Evolutionary conservation across 139 green algal genomes (phyloP).

Genomic region (Pseudopediastrum boryanum): DNA sequence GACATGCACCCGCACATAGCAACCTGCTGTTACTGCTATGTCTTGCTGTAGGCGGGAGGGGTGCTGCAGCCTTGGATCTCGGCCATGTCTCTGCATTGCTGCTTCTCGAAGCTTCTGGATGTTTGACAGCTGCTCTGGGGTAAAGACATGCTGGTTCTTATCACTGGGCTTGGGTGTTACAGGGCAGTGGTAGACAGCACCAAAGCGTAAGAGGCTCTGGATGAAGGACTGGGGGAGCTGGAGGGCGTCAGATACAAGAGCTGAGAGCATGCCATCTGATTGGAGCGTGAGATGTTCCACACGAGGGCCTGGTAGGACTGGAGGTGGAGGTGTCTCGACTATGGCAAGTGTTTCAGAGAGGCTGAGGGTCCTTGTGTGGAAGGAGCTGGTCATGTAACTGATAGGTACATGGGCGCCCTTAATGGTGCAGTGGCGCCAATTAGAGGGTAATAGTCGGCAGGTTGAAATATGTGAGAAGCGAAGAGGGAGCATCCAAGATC

Average conservation of each 20-base stretch:
- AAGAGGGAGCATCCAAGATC: too few species aligned
- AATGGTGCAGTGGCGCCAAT: too few species aligned
- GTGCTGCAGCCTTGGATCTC: constrained; percentile 31
- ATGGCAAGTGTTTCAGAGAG: too few species aligned
- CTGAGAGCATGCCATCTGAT: too few species aligned
- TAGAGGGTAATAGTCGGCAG: too few species aligned
- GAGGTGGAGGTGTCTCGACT: too few species aligned
- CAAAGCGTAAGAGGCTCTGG: constrained; percentile 65
- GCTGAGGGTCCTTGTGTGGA: too few species aligned
- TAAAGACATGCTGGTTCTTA: not conserved
- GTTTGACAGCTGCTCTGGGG: constrained; percentile 6
- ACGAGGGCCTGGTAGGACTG: too few species aligned
- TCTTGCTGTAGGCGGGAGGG: constrained; percentile 32
- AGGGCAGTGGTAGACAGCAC: constrained; percentile 68
- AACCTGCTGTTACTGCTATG: constrained; percentile 15
- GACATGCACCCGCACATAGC: constrained; percentile 78
- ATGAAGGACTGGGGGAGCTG: constrained; percentile 15
- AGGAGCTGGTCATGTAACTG: too few species aligned
- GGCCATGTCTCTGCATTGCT: constrained; percentile 32
- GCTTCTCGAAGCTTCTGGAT: constrained; percentile 16
- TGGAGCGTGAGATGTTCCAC: too few species aligned
- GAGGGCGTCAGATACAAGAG: constrained; percentile 5
- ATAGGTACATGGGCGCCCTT: too few species aligned
- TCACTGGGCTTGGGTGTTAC: constrained; percentile 48
- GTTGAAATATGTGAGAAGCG: too few species aligned